Conservation (phyloP, 163 green algal species). For the Picocystis sp. region DNA sequence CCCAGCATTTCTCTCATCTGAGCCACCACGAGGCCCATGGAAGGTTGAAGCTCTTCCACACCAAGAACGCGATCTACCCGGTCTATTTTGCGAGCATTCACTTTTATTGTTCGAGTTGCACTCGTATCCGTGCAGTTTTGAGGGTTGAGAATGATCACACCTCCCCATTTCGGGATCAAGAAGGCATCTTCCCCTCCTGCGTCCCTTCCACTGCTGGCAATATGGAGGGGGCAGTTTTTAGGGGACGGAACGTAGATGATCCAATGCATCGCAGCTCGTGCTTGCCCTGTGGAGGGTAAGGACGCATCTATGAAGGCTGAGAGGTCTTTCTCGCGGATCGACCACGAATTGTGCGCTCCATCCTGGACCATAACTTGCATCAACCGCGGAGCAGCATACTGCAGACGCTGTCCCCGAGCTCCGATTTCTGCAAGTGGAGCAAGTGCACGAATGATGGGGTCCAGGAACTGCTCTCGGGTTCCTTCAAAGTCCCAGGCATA, state of each 20-base stretch:
- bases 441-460: constrained; percentile 17
- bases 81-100: too few species aligned
- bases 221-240: constrained; percentile 26
- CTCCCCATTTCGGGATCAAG: constrained; percentile 39
- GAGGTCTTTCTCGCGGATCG: too few species aligned
- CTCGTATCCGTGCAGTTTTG: constrained; percentile 1
- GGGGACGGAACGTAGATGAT: constrained; percentile 37
- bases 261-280: constrained; percentile 22
- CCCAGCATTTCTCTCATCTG: constrained; percentile 33
- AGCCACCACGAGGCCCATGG: constrained; percentile 9
- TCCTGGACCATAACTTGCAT: too few species aligned
- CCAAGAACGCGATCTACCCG: too few species aligned
- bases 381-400: too few species aligned
- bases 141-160: constrained; percentile 35
- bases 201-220: constrained; percentile 9
- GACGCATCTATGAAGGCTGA: too few species aligned
- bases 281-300: too few species aligned
- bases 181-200: constrained; percentile 29
- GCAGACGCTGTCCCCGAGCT: too few species aligned
- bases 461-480: constrained; percentile 20
- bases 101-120: too few species aligned
- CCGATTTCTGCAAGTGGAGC: constrained; percentile 9
- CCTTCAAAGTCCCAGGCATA: constrained; percentile 28
- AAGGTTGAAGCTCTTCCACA: not conserved
- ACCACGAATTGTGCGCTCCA: too few species aligned